phyloP scores from a whole-genome alignment of 73 alveolate genomes.

The Tetrahymena malaccensis region DNA sequence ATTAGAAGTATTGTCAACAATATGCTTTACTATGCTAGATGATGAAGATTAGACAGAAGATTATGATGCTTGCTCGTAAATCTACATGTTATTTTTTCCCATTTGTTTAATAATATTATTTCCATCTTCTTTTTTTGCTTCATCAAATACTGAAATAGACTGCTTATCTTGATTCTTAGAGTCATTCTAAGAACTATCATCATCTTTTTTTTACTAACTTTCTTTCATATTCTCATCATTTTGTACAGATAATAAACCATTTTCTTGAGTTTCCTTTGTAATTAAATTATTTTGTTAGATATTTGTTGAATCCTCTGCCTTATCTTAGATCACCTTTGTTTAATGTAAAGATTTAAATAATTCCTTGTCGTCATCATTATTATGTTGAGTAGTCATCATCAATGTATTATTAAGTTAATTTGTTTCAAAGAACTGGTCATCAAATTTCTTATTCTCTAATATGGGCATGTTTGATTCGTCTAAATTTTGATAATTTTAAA shows the following conservation, averaged over 20 bases:
- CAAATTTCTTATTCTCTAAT: background rate
- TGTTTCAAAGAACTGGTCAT: background rate
- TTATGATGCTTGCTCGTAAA: background rate
- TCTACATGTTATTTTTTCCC: background rate
- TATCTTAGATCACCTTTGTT: background rate
- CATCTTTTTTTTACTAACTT: background rate
- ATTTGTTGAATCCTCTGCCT: background rate
- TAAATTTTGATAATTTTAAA: too few relatives aligned
- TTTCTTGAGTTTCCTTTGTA: background rate
- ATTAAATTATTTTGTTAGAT: background rate
- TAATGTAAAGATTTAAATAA: background rate
- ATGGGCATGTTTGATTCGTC: background rate
- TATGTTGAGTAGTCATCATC: background rate
- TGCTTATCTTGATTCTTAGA: background rate
- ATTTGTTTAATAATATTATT: too few relatives aligned
- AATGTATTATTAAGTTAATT: background rate
- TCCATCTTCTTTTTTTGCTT: background rate
- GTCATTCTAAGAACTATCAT: background rate
- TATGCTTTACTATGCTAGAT: background rate
- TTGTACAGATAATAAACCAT: background rate
- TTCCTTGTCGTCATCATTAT: background rate
- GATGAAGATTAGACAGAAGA: background rate
- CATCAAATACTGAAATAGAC: background rate
- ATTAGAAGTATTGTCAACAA: background rate
- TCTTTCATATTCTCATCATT: background rate